phyloP scores from a whole-genome alignment of 2,329 filamentous ascomycete species.

The Penicillium janthinellum region DNA sequence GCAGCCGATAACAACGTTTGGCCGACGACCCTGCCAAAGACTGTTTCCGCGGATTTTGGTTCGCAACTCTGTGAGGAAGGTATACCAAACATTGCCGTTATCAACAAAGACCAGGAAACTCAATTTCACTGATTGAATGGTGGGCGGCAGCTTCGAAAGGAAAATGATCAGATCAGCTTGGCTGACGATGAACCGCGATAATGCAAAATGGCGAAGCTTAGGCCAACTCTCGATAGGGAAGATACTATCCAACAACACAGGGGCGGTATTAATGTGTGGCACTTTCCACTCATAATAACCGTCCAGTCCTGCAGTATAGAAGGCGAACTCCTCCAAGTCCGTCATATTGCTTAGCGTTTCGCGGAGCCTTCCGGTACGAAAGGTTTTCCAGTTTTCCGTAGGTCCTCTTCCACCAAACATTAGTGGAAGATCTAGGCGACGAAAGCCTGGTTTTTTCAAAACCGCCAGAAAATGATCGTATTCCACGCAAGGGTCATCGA shows the following conservation, averaged over 20 bases:
- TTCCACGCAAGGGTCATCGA: constrained; percentile 29
- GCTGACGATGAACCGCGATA: constrained; percentile 30
- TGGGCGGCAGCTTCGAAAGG: constrained; percentile 30
- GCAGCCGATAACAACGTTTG: constrained; percentile 10
- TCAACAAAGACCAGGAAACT: constrained; percentile 35
- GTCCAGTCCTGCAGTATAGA: neutral
- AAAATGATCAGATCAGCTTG: constrained; percentile 32
- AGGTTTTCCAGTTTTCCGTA: neutral
- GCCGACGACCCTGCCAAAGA: constrained; percentile 15
- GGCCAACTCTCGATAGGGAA: constrained; percentile 35
- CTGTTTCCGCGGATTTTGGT: constrained; percentile 15
- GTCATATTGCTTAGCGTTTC: neutral
- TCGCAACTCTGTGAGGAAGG: constrained; percentile 24
- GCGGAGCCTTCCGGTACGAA: neutral
- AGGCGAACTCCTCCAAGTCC: neutral
- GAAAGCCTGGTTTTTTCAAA: constrained; percentile 29
- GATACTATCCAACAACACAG: constrained; percentile 25
- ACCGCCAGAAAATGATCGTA: constrained; percentile 28
- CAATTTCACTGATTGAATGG: constrained; percentile 37
- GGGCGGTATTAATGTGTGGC: neutral
- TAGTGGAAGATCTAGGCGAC: constrained; percentile 27
- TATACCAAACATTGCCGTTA: constrained; percentile 9
- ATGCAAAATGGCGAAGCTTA: constrained; percentile 34
- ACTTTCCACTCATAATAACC: neutral
- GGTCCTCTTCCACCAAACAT: constrained; percentile 13